Conservation (phyloP, 2,329 filamentous ascomycete genomes). For the Sporothrix sp. region DNA sequence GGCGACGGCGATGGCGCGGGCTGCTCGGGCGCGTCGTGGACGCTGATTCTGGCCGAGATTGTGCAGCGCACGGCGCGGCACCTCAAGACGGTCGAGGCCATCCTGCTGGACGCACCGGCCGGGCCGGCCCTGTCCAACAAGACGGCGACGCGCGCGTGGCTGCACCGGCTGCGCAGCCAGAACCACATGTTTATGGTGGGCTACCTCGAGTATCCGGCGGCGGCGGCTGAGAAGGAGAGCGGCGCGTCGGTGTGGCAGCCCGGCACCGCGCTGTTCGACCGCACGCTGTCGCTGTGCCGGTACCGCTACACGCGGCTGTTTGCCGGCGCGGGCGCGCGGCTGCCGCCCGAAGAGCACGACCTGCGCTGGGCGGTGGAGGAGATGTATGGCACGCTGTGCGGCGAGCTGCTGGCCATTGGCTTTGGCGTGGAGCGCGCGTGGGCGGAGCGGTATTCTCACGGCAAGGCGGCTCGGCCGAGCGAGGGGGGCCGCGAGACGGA, state of each 20-base stretch:
- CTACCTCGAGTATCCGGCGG: conserved; percentile 35
- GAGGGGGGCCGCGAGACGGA: background rate
- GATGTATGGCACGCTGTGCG: conserved; percentile 32
- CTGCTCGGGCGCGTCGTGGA: conserved; percentile 37
- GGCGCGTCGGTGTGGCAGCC: conserved; percentile 23
- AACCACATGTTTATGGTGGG: conserved; percentile 36
- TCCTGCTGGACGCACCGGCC: conserved; percentile 17
- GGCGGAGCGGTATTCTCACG: conserved; percentile 20
- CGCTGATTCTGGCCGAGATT: conserved; percentile 31
- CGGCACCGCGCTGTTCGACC: conserved; percentile 26
- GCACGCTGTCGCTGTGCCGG: conserved; percentile 32
- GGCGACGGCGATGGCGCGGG: conserved; percentile 24
- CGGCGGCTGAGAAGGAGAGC: background rate
- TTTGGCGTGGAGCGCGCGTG: conserved; percentile 33
- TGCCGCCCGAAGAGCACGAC: conserved; percentile 28
- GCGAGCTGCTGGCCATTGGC: conserved; percentile 31
- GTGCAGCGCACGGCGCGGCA: conserved; percentile 29
- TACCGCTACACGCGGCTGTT: conserved; percentile 32
- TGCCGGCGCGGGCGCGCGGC: conserved; percentile 18
- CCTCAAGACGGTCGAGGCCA: conserved; percentile 25
- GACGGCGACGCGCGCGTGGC: conserved; percentile 20
- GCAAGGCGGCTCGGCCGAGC: background rate
- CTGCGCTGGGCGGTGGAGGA: conserved; percentile 32
- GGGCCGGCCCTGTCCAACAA: conserved; percentile 9
- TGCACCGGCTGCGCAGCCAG: conserved; percentile 26